Conservation (phyloP, 179 eudicot genomes). For the Pouteria campechiana region DNA sequence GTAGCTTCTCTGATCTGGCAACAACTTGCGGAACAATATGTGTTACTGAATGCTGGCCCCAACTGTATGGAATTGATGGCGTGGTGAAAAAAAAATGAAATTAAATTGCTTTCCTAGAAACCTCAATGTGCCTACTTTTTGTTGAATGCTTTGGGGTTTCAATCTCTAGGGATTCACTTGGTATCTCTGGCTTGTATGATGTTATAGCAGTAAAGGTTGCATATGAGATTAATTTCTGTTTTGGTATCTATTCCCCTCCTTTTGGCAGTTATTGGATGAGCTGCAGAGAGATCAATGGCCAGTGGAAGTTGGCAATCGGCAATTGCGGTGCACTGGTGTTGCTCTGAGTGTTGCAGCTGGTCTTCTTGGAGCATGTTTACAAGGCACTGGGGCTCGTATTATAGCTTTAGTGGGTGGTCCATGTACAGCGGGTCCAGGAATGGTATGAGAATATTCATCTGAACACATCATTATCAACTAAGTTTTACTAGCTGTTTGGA, state of each 20-base stretch:
- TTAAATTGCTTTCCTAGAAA: too few relatives aligned
- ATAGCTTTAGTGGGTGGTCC: slow-evolving; percentile 96
- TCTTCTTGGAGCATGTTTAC: slow-evolving; percentile 72
- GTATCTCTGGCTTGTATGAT: too few relatives aligned
- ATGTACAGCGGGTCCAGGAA: slow-evolving; percentile 96
- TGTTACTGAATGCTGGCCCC: too few relatives aligned
- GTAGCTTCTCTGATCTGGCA: too few relatives aligned
- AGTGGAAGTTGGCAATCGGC: slow-evolving; percentile 71
- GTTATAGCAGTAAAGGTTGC: too few relatives aligned
- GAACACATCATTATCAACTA: not conserved
- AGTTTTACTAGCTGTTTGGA: not conserved
- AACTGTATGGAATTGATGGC: too few relatives aligned
- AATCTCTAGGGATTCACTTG: not conserved
- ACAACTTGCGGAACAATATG: too few relatives aligned
- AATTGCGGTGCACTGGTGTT: slow-evolving; percentile 85
- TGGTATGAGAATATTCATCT: too few relatives aligned
- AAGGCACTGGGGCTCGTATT: slow-evolving; percentile 83
- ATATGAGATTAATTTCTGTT: too few relatives aligned
- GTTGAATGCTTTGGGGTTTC: not conserved
- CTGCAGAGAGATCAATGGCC: slow-evolving; percentile 87
- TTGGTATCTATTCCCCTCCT: too few relatives aligned
- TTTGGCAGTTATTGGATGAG: slow-evolving; percentile 90
- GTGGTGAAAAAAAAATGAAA: too few relatives aligned
- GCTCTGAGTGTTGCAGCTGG: slow-evolving; percentile 89
- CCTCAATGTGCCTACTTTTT: too few relatives aligned